Evolutionary conservation across 2,329 filamentous ascomycete species (phyloP).

Genomic region (Xylaria sp.): DNA sequence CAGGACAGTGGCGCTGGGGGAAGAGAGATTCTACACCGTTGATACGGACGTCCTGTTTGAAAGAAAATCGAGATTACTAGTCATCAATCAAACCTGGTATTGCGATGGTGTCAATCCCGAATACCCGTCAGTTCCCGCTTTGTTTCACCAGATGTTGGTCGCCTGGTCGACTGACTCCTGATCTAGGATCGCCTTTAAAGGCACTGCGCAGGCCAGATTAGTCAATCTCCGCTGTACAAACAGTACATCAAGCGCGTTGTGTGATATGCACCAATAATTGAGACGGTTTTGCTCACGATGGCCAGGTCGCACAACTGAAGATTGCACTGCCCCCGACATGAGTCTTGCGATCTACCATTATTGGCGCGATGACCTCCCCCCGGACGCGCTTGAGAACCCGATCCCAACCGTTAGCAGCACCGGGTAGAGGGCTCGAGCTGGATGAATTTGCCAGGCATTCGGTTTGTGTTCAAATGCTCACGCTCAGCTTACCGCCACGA

Average conservation of each 20-base stretch:
- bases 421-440: too few species aligned
- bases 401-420: background rate
- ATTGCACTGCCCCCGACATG: constrained; percentile 4
- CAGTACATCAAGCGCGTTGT: background rate
- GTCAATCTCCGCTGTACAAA: constrained; percentile 3
- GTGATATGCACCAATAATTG: background rate
- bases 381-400: constrained; percentile 7
- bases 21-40: constrained; percentile 8
- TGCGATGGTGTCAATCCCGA: constrained; percentile 15
- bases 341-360: constrained; percentile 9
- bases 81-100: constrained; percentile 19
- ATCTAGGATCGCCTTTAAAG: constrained; percentile 14
- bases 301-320: background rate
- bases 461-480: too few species aligned
- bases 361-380: constrained; percentile 10
- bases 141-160: background rate
- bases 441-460: too few species aligned
- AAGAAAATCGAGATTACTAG: background rate
- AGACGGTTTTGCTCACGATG: background rate
- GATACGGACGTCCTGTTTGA: constrained; percentile 16
- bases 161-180: background rate
- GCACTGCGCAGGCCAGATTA: constrained; percentile 4
- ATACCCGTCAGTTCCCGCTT: constrained; percentile 6
- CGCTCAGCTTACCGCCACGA: too few species aligned
- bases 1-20: background rate